phyloP scores from a whole-genome alignment of 176 grass and related monocot genomes.

The Phoenix roebelenii region DNA sequence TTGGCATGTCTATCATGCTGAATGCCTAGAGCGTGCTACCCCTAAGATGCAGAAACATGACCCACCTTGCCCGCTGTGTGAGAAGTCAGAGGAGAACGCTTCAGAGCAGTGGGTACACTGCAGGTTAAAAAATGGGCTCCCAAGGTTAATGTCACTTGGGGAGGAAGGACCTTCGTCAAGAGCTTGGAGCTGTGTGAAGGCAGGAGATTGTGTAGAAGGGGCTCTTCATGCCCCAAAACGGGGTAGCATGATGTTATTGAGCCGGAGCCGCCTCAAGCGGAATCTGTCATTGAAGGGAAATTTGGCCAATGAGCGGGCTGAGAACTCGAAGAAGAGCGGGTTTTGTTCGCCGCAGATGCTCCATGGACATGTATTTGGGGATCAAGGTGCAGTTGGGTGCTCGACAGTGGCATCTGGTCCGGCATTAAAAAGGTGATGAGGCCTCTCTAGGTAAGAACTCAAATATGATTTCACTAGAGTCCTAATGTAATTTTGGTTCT shows the following conservation, averaged over 20 bases:
- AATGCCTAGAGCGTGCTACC: slow-evolving; percentile 58
- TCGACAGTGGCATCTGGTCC: too few relatives aligned
- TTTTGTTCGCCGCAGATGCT: background rate
- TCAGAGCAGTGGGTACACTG: slow-evolving; percentile 58
- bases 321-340: slow-evolving; percentile 13
- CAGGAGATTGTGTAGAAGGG: slow-evolving; percentile 37
- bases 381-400: too few relatives aligned
- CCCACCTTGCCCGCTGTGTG: slow-evolving; percentile 57
- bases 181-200: slow-evolving; percentile 58
- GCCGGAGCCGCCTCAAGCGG: slow-evolving; percentile 31
- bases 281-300: slow-evolving; percentile 33
- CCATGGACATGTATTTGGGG: too few relatives aligned
- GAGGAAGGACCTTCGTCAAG: slow-evolving; percentile 45
- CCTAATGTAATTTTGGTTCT: too few relatives aligned
- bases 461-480: too few relatives aligned
- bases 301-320: slow-evolving; percentile 18
- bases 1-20: slow-evolving; percentile 71
- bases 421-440: too few relatives aligned
- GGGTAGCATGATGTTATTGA: slow-evolving; percentile 17
- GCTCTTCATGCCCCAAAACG: slow-evolving; percentile 28
- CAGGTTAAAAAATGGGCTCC: slow-evolving; percentile 53
- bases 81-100: slow-evolving; percentile 39
- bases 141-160: slow-evolving; percentile 49
- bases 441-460: too few relatives aligned
- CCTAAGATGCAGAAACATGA: slow-evolving; percentile 59